Evolutionary conservation across 176 grass and related monocot species (phyloP), one percentile per base, ranked within the genome.

Genomic region (Phoenix dactylifera): DNA sequence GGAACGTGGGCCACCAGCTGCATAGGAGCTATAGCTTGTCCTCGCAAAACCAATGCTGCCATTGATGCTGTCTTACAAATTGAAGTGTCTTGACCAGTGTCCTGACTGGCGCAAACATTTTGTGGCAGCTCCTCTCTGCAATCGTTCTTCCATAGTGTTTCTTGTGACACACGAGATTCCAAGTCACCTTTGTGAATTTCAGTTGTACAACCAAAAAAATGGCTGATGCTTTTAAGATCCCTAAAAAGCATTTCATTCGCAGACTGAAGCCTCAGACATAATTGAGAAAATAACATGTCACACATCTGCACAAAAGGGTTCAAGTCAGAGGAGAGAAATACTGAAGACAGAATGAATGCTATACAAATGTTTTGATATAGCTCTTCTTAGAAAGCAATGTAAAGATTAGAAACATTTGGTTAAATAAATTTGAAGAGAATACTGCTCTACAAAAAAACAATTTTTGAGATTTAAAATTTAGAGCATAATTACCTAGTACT

Each of bases 211-310:
- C 78, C 78, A 79, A 82, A 90, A 72, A 90, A 71, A 76, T 90
- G 87, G 66, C 82, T 76, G 52, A 90, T 67, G 62, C 67, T 71
- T 55, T 79, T 79, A 62, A 85, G 72, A 55, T 77, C 82, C n/a
- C 75, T 79, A 3, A 85, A 49, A 67, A 75, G 72, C 54, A 69
- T 68, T 51, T 55, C 56, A 68, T 58, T 85, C 69, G 79, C 60
- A 66, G 84, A 75, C 0, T 79, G 77, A 67, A 95, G 81, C 73
- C 72, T 81, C 52, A 83, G 67, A 60, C 93, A 98, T 65, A 92
- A 72, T 80, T 98, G 93, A 77, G 87, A 88, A 76, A 98, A 92
- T 19, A 98, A 67, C 81, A 98, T 85, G 39, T 88, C 87, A 49
- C 93, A 98, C 93, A 98, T 98, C 87, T 98, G 76, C 44, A 76